phyloP scores from a whole-genome alignment of 2,329 filamentous ascomycete species.

The Nemania sp. region DNA sequence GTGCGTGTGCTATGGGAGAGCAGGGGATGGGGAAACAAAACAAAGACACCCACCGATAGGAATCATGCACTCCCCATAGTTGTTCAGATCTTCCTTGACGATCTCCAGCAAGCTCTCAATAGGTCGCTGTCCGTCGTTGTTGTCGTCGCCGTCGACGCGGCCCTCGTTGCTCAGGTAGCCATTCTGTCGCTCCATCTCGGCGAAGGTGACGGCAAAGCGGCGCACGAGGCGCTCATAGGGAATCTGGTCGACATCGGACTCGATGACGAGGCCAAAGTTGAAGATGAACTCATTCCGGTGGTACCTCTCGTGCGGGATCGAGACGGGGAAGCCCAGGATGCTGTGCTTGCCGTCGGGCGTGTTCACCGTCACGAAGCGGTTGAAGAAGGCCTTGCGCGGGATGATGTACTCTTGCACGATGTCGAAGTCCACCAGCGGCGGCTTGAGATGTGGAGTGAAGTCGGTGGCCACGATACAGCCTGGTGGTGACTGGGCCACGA shows the following conservation, averaged over 20 bases:
- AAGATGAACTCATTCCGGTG: constrained; percentile 97
- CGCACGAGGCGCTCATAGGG: constrained; percentile 84
- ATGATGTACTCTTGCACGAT: constrained; percentile 92
- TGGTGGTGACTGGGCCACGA: constrained; percentile 65
- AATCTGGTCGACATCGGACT: constrained; percentile 67
- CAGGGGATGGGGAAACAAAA: no score
- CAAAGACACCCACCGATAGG: constrained; percentile 73
- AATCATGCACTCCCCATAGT: constrained; percentile 98
- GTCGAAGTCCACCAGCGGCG: constrained; percentile 80
- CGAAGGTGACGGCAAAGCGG: constrained; percentile 83
- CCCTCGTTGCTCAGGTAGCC: constrained; percentile 68
- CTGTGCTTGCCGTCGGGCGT: constrained; percentile 71
- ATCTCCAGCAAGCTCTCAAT: constrained; percentile 87
- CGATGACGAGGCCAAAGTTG: constrained; percentile 89
- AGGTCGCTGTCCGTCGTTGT: constrained; percentile 60
- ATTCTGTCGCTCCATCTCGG: constrained; percentile 89
- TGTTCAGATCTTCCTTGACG: constrained; percentile 85
- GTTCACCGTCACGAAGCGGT: constrained; percentile 82
- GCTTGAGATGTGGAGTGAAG: constrained; percentile 48
- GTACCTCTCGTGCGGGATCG: constrained; percentile 81
- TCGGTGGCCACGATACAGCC: constrained; percentile 61
- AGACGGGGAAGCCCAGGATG: constrained; percentile 86
- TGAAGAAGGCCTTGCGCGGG: constrained; percentile 92
- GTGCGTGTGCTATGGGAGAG: not conserved
- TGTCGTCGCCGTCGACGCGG: constrained; percentile 49